A percentile compares a stretch with the other conserved stretches of the same genome.
These are phyloP conservation scores for Ophiostoma sp. DNA, from an alignment of 2,329 filamentous ascomycete genomes.

Conservation along the genomic window DNA sequence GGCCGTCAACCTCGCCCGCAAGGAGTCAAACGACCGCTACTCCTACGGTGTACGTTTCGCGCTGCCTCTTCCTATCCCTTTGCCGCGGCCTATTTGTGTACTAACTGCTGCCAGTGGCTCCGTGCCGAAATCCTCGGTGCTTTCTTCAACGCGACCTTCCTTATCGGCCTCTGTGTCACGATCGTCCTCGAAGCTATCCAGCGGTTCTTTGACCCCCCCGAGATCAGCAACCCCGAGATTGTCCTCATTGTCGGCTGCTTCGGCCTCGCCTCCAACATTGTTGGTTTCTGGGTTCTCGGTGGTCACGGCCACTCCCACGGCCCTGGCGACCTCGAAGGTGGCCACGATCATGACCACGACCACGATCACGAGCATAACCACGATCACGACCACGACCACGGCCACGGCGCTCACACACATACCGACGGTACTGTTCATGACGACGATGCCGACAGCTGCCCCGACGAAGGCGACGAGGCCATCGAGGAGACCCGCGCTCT, in stretches of 20 bases:
- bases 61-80: too few species aligned
- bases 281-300: conserved; percentile 85
- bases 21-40: conserved; percentile 81
- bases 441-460: conserved; percentile 30
- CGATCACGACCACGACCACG: conserved; percentile 25
- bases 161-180: conserved; percentile 91
- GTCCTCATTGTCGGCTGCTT: conserved; percentile 85
- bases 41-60: conserved; percentile 73
- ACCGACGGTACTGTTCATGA: conserved; percentile 29
- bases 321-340: conserved; percentile 40
- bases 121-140: conserved; percentile 94
- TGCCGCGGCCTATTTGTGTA: neutral
- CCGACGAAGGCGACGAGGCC: conserved; percentile 49
- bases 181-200: conserved; percentile 94
- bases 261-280: conserved; percentile 80
- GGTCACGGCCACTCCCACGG: conserved; percentile 85
- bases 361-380: conserved; percentile 37
- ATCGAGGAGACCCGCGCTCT: conserved; percentile 34
- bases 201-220: conserved; percentile 83
- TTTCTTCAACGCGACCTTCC: conserved; percentile 93
- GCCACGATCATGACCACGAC: conserved; percentile 37
- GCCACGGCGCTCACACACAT: conserved; percentile 28
- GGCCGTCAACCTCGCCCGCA: conserved; percentile 85
- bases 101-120: conserved; percentile 63
- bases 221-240: conserved; percentile 76